Conservation (phyloP, 805 yeast species). For the Nakazawaea anatomiae region DNA sequence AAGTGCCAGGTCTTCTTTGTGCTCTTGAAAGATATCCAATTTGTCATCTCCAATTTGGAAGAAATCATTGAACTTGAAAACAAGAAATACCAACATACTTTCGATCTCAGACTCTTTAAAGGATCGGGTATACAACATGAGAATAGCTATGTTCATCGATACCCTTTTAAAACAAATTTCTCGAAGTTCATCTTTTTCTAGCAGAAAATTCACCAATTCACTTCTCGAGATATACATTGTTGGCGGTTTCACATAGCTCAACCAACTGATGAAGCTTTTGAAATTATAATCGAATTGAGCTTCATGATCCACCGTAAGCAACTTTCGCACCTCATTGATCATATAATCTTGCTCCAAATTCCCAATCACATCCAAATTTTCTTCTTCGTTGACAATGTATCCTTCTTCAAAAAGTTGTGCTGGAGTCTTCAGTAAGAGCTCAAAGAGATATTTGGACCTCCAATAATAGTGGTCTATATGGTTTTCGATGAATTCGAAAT, state of each 20-base stretch:
- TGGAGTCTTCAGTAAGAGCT: background rate
- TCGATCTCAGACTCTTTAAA: constrained; percentile 1
- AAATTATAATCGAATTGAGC: background rate
- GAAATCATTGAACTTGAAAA: background rate
- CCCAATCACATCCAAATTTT: background rate
- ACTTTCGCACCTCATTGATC: background rate
- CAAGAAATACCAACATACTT: background rate
- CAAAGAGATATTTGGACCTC: background rate
- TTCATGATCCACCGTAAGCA: background rate
- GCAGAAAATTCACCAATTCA: background rate
- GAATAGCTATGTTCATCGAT: background rate
- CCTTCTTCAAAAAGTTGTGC: background rate
- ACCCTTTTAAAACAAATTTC: background rate
- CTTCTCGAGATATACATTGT: background rate
- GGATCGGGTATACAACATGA: background rate
- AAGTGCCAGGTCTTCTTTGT: background rate
- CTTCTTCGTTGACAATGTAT: background rate
- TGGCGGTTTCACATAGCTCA: background rate
- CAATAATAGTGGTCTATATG: background rate
- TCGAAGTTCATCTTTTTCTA: background rate
- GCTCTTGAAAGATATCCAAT: background rate
- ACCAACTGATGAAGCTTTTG: background rate
- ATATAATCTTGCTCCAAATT: background rate
- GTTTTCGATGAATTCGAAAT: background rate
- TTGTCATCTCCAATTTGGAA: background rate